Percentiles rank a stretch among this genome's conserved stretches.
Evolutionary conservation across 495 filamentous ascomycete genomes (phyloP).

Genomic region (Penicillium cosmopolitanum): DNA sequence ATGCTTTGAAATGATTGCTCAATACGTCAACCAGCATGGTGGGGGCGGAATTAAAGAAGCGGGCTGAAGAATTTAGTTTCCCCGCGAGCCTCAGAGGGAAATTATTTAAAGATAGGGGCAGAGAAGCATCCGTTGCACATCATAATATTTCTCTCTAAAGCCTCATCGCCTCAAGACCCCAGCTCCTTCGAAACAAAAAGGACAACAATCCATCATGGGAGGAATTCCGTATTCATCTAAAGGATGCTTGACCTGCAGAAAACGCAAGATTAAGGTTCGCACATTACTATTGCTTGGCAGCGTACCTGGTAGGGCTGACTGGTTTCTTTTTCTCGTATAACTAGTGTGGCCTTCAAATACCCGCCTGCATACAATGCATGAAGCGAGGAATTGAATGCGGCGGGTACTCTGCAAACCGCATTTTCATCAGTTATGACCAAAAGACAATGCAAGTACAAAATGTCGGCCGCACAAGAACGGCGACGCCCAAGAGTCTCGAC

Average conservation of each 20-base stretch:
- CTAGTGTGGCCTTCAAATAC: not conserved
- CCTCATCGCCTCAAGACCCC: not conserved
- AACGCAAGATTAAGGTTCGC: slow-evolving; percentile 1
- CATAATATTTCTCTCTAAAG: not conserved
- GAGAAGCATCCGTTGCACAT: not conserved
- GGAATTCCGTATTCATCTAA: slow-evolving; percentile 1
- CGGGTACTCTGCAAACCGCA: not conserved
- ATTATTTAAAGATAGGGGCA: not conserved
- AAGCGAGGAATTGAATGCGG: not conserved
- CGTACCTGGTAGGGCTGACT: not conserved
- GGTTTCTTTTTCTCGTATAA: not conserved
- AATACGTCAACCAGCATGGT: too few relatives aligned
- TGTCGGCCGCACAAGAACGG: not conserved
- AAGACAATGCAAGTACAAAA: not conserved
- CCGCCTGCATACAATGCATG: not conserved
- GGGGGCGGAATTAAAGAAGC: not conserved
- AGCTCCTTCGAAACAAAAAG: not conserved
- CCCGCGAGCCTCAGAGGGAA: not conserved
- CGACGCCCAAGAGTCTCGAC: not conserved
- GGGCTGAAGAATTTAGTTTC: not conserved
- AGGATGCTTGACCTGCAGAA: slow-evolving; percentile 5
- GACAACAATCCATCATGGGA: not conserved
- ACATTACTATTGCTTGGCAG: not conserved
- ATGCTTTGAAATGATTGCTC: not conserved
- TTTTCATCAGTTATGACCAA: slow-evolving; percentile 1